Evolutionary conservation across 208 protist genomes (phyloP).

Genomic region (Acanthamoeba royreba): DNA sequence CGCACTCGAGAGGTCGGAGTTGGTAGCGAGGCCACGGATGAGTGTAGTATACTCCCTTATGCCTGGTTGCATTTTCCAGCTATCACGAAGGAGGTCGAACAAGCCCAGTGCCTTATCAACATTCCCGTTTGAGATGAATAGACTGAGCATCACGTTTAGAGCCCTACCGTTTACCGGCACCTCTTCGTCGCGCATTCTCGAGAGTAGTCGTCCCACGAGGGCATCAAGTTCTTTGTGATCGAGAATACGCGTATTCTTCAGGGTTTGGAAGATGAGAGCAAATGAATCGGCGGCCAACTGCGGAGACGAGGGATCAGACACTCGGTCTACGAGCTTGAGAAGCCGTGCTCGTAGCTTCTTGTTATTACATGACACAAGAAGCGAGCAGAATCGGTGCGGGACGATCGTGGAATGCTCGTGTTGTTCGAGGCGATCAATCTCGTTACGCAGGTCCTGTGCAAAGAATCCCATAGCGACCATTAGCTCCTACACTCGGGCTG

Average conservation of each 20-base stretch:
- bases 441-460: background rate
- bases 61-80: background rate
- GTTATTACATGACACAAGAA: background rate
- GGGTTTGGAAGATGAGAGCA: background rate
- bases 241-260: background rate
- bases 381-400: background rate
- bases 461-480: too few species aligned
- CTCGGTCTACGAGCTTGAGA: background rate
- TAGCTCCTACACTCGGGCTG: too few species aligned
- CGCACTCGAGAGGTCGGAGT: background rate
- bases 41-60: background rate
- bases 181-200: background rate
- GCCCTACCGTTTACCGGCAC: background rate
- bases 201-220: background rate
- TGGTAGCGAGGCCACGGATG: background rate
- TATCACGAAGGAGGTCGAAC: background rate
- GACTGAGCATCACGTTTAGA: background rate
- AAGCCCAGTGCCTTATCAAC: background rate
- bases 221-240: background rate
- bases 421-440: background rate
- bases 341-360: background rate
- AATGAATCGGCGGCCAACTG: background rate
- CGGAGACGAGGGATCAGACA: background rate
- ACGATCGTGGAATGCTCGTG: background rate
- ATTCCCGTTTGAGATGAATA: background rate